Base-by-base conservation (phyloP, 1,139 yeast species). In the Geotrichum restrictum region DNA sequence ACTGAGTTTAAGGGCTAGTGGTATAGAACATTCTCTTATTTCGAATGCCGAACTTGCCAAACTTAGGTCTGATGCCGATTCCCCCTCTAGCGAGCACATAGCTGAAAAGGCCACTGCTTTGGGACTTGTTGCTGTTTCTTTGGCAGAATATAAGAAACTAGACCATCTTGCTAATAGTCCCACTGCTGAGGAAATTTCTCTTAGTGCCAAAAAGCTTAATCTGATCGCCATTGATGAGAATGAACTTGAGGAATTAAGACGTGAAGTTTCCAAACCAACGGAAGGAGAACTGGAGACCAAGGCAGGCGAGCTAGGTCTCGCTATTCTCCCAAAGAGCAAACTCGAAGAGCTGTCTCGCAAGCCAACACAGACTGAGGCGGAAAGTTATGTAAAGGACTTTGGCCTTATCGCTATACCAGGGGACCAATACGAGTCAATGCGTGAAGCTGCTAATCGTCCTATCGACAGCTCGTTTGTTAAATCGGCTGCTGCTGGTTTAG, bases 201-300 rank as follows among this genome's bases (percentile, higher is more conserved):
- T 40, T 22, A 48, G 43, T 27, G 56, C 54, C 21, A 45, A 41
- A 4, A 50, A 51, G 41, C 60, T 67, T 18, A 37, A 42, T 16
- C 22, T 44, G 22, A 29, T 32, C 11, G n/a, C 33, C 18, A 38
- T 50, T 34, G 59, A 56, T 8, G 41, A 61, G 21, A 61, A 58
- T 14, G 64, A 62, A 32, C 57, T 68, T 46, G 55, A 19, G 13
- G 45, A 39, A 13, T 22, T 69, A 24, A 43, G 54, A 34, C 54
- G 62, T 24, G 57, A 57, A 39, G 60, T 61, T 4, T 60, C 60
- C 4, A 54, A 61, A 27, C 67, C 67, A 1, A 55, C 61, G 2
- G 57, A 57, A 49, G 59, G 54, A 6, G 77, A 76, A 42, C 69
- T 80, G 18, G 77, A 77, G 57, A 64, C 69, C 7, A 79, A 74